These are phyloP conservation scores for Malassezia arunalokei DNA, from an alignment of 1,284 basidiomycete genomes.

Conservation along the genomic window DNA sequence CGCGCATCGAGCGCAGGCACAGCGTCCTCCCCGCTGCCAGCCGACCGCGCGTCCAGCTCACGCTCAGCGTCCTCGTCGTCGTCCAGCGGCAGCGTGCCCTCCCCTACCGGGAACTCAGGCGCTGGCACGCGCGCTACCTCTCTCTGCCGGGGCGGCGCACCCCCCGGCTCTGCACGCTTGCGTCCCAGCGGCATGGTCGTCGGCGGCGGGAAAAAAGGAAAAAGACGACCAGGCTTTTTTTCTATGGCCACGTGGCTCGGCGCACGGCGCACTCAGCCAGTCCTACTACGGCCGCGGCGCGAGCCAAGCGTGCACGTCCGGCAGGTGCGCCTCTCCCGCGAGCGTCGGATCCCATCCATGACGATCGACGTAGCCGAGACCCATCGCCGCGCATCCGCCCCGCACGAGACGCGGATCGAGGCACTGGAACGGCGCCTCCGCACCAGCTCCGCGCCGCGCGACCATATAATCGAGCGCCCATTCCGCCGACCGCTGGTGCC, in stretches of 20 bases:
- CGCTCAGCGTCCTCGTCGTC: slow-evolving; percentile 13
- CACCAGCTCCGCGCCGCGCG: slow-evolving; percentile 15
- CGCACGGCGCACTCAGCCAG: background rate
- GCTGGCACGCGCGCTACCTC: background rate
- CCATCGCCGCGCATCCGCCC: slow-evolving; percentile 24
- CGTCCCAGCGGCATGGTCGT: background rate
- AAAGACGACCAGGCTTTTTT: too few relatives aligned
- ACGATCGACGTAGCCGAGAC: slow-evolving; percentile 27
- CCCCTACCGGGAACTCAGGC: slow-evolving; percentile 1
- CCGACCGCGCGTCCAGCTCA: background rate
- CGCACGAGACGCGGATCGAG: slow-evolving; percentile 30
- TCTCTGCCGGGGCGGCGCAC: background rate
- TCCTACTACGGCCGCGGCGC: background rate
- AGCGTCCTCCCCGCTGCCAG: slow-evolving; percentile 40
- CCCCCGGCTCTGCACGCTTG: slow-evolving; percentile 14
- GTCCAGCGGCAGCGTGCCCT: slow-evolving; percentile 3
- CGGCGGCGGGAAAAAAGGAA: background rate
- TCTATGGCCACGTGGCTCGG: background rate
- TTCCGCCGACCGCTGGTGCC: slow-evolving; percentile 28
- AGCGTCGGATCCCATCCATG: slow-evolving; percentile 1
- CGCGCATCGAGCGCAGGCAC: slow-evolving; percentile 49
- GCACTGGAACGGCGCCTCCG: slow-evolving; percentile 15
- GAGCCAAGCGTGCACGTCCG: slow-evolving; percentile 21
- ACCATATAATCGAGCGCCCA: slow-evolving; percentile 32
- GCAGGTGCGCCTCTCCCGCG: slow-evolving; percentile 6